Conservation (phyloP, 176 grass and related monocot species). For the Tillandsia leiboldiana region DNA sequence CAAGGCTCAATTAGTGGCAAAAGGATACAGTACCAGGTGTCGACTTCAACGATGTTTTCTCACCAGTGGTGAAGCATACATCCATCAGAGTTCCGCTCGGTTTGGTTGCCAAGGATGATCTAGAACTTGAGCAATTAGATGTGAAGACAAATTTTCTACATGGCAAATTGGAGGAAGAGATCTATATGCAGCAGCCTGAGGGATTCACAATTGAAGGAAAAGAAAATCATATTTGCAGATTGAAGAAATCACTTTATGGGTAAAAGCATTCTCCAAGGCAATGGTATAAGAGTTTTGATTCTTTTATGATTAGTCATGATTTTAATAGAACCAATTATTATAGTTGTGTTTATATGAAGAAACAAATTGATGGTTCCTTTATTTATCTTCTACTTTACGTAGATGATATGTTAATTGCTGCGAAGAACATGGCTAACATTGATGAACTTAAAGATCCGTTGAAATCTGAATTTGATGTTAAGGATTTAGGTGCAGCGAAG, state of each 20-base stretch:
- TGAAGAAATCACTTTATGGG: slow-evolving; percentile 11
- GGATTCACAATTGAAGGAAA: not conserved
- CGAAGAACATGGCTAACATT: too few relatives aligned
- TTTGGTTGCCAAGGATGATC: too few relatives aligned
- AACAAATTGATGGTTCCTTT: not conserved
- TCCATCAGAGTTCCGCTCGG: too few relatives aligned
- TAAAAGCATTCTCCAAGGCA: slow-evolving; percentile 1
- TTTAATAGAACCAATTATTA: not conserved
- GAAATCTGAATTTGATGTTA: slow-evolving; percentile 12
- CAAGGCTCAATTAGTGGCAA: too few relatives aligned
- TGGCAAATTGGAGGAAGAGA: not conserved
- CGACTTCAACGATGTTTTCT: too few relatives aligned
- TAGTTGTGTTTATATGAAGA: not conserved
- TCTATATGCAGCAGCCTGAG: slow-evolving; percentile 10
- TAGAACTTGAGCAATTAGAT: too few relatives aligned
- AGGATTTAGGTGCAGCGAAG: slow-evolving; percentile 3
- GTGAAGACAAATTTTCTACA: too few relatives aligned
- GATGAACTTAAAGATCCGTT: not conserved
- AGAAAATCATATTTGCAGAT: not conserved
- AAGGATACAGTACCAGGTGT: too few relatives aligned
- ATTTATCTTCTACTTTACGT: not conserved
- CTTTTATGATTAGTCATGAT: not conserved
- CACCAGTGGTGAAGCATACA: too few relatives aligned
- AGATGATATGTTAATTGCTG: too few relatives aligned
- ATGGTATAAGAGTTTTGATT: slow-evolving; percentile 15